phyloP scores from a whole-genome alignment of 2,329 filamentous ascomycete species.

The Penicillium sp. region DNA sequence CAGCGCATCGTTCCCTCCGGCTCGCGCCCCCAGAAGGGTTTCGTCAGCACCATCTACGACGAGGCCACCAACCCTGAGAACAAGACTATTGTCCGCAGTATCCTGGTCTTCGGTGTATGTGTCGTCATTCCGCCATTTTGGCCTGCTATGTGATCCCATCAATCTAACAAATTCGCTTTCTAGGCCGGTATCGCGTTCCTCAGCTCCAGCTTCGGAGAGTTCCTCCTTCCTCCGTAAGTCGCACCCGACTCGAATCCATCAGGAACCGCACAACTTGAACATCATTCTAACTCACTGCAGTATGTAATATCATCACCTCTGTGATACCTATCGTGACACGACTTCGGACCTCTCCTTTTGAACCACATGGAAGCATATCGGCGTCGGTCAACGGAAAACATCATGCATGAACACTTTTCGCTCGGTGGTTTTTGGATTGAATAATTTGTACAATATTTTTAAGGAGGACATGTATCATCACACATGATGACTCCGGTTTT shows the following conservation, averaged over 20 bases:
- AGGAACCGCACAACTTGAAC: neutral
- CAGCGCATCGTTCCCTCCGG: constrained; percentile 57
- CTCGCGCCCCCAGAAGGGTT: constrained; percentile 49
- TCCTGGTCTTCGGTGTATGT: constrained; percentile 69
- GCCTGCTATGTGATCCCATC: neutral
- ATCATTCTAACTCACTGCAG: constrained; percentile 9
- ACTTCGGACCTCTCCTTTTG: constrained; percentile 15
- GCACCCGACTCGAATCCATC: constrained; percentile 23
- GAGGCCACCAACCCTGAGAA: constrained; percentile 68
- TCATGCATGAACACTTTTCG: constrained; percentile 13
- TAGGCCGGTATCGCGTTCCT: constrained; percentile 68
- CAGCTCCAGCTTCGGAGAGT: constrained; percentile 67
- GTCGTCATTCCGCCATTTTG: neutral
- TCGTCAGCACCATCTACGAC: constrained; percentile 61
- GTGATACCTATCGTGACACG: constrained; percentile 7
- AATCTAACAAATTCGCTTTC: constrained; percentile 15
- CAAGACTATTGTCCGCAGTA: constrained; percentile 66
- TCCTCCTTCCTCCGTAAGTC: constrained; percentile 63
- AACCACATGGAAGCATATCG: constrained; percentile 19
- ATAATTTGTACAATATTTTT: constrained; percentile 28
- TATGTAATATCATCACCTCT: constrained; percentile 17
- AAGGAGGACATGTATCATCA: constrained; percentile 8
- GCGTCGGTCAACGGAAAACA: constrained; percentile 18
- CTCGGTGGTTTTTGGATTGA: constrained; percentile 14
- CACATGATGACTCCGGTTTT: constrained; percentile 10